Conservation (phyloP, 352 stramenopile genomes). For the Pythium sp. region DNA sequence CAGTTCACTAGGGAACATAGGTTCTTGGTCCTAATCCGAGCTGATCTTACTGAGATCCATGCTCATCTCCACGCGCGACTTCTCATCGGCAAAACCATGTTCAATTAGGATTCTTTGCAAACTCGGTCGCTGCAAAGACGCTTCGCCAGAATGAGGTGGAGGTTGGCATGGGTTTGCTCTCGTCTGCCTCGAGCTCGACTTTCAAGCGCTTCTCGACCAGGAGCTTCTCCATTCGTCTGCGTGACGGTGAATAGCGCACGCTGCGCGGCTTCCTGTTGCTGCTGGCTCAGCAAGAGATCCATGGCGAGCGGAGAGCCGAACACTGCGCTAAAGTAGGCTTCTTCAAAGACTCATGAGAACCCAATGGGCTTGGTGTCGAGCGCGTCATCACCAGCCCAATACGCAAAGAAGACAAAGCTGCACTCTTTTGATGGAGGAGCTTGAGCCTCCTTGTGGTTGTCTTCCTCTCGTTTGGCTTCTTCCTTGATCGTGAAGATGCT, state of each 20-base stretch:
- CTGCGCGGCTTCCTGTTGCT: neutral
- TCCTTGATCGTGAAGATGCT: neutral
- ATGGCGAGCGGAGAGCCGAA: neutral
- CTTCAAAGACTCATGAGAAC: constrained; percentile 2
- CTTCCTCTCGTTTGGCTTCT: neutral
- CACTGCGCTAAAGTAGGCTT: neutral
- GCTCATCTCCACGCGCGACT: constrained; percentile 4
- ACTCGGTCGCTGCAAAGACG: neutral
- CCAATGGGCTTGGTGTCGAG: neutral
- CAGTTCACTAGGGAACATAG: neutral
- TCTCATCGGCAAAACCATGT: neutral
- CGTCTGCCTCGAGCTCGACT: neutral
- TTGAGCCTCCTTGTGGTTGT: neutral
- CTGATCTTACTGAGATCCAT: neutral
- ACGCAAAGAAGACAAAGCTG: neutral
- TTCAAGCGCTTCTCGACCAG: neutral
- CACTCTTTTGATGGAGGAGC: neutral
- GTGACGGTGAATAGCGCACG: neutral
- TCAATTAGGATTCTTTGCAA: neutral
- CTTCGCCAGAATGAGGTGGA: neutral
- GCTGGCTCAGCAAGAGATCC: neutral
- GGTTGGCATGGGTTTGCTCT: neutral
- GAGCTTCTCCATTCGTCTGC: neutral
- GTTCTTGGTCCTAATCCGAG: neutral
- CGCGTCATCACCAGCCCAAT: neutral